phyloP scores from a whole-genome alignment of 371 early-diverging fungal genomes.

The Polyrhizophydium stewartii region DNA sequence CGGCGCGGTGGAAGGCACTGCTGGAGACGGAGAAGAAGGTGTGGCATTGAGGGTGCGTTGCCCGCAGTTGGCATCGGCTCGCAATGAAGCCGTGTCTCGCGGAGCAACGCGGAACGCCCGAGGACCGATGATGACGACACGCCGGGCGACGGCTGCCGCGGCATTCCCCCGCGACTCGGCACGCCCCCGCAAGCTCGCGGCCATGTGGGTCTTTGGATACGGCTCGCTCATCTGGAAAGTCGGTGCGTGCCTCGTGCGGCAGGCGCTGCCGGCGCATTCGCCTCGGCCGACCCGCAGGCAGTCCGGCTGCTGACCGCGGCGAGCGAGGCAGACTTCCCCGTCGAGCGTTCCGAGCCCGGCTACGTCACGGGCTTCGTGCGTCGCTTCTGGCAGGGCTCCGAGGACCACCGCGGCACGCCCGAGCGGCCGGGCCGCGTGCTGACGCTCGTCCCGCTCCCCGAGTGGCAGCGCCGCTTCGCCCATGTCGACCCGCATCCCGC shows the following conservation, averaged over 20 bases:
- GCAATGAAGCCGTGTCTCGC: too few species aligned
- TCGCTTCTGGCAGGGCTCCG: conserved; percentile 85
- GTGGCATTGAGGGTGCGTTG: too few species aligned
- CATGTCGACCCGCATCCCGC: conserved; percentile 41
- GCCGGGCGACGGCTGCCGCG: too few species aligned
- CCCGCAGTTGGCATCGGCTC: too few species aligned
- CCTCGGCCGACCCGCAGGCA: neutral
- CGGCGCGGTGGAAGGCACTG: neutral
- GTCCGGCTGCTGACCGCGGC: too few species aligned
- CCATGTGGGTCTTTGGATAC: conserved; percentile 86
- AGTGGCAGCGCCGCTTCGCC: conserved; percentile 28
- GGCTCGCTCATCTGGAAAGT: conserved; percentile 85
- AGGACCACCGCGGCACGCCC: conserved; percentile 89
- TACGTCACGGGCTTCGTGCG: conserved; percentile 76
- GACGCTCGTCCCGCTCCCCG: conserved; percentile 71
- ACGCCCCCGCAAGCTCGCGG: too few species aligned
- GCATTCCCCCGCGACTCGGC: too few species aligned
- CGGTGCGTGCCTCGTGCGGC: conserved; percentile 33
- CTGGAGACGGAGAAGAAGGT: too few species aligned
- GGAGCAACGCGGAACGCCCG: too few species aligned
- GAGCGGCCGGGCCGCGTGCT: conserved; percentile 84
- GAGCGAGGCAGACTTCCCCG: conserved; percentile 40
- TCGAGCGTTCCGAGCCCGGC: conserved; percentile 51
- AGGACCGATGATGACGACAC: too few species aligned
- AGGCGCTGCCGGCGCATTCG: neutral